A percentile compares a stretch with the other conserved stretches of the same genome.
These are phyloP conservation scores for Mallotus repandus DNA, from an alignment of 441 rosid genomes.

Conservation along the genomic window DNA sequence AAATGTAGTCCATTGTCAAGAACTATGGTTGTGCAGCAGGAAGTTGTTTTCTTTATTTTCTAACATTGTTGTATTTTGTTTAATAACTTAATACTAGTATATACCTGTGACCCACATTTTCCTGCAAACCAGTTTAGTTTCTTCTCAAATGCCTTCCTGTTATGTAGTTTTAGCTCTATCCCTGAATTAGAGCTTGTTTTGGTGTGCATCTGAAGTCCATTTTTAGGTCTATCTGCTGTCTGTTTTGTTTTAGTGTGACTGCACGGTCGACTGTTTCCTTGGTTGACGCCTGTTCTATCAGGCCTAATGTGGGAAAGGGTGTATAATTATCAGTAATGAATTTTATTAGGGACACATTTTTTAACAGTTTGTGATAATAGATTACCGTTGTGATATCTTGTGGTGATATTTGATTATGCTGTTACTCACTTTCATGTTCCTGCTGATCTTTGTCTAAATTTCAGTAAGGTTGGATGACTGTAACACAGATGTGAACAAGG, in stretches of 20 bases:
- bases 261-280: background rate
- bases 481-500: constrained; percentile 14
- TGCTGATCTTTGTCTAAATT: background rate
- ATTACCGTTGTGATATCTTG: no score
- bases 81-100: background rate
- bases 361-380: background rate
- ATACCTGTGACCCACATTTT: background rate
- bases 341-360: background rate
- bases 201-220: background rate
- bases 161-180: background rate
- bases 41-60: background rate
- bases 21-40: background rate
- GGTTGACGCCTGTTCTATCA: background rate
- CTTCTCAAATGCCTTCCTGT: background rate
- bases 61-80: no score
- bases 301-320: background rate
- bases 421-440: background rate
- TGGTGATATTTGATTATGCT: background rate
- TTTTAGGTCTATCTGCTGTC: background rate
- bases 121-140: background rate
- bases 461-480: constrained; percentile 37
- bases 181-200: background rate
- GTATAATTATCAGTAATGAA: no score
- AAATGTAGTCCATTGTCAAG: background rate
- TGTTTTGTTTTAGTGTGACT: background rate